Evolutionary conservation across 2,329 filamentous ascomycete species (phyloP).

Genomic region (Penicillium nordicum): DNA sequence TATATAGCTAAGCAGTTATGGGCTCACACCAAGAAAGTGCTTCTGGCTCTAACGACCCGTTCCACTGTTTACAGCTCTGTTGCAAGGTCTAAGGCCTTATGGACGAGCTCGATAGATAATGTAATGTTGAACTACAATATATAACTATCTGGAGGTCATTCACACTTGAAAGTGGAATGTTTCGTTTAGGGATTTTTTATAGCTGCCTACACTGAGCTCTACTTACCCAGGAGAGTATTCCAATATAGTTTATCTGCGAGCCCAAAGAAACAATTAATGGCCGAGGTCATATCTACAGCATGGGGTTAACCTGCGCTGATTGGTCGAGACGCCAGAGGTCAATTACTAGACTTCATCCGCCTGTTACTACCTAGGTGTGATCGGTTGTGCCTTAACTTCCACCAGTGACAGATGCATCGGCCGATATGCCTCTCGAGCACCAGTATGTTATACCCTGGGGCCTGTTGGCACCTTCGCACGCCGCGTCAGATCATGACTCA

Average conservation of each 20-base stretch:
- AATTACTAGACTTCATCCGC: neutral
- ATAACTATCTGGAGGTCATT: neutral
- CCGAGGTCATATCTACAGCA: neutral
- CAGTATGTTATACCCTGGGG: neutral
- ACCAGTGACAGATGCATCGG: rapidly evolving
- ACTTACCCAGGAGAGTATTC: neutral
- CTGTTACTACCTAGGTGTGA: neutral
- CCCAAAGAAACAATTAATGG: neutral
- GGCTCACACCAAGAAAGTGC: too few species aligned
- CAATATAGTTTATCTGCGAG: neutral
- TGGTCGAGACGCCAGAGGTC: neutral
- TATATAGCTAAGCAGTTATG: too few species aligned
- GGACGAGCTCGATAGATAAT: rapidly evolving
- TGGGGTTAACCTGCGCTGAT: neutral
- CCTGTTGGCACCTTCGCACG: neutral
- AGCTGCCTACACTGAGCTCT: too few species aligned
- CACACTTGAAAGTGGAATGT: neutral
- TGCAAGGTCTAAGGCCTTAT: neutral
- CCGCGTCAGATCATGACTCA: neutral
- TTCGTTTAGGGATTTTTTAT: neutral
- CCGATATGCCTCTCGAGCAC: neutral
- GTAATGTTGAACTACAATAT: neutral
- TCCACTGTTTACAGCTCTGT: neutral
- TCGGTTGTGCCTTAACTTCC: neutral
- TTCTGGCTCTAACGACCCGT: rapidly evolving